These are phyloP conservation scores for Boechera divaricarpa DNA, from an alignment of 345 rosid genomes.

Conservation along the genomic window DNA sequence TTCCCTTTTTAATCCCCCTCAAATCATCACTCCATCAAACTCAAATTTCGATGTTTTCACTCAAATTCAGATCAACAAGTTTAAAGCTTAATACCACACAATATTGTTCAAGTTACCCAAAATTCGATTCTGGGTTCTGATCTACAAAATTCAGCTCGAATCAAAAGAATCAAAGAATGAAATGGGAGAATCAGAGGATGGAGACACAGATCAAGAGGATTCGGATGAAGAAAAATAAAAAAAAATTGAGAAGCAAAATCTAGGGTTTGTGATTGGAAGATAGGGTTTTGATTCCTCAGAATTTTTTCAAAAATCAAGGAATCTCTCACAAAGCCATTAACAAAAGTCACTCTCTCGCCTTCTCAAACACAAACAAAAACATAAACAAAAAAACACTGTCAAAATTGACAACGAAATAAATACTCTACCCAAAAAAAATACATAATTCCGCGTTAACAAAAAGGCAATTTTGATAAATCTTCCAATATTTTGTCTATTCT, in stretches of 20 bases:
- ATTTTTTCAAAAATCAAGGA: conserved; percentile 31
- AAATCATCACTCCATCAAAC: conserved; percentile 47
- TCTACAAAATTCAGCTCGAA: conserved; percentile 37
- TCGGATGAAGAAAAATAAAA: neutral
- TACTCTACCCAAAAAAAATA: neutral
- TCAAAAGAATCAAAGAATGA: conserved; percentile 10
- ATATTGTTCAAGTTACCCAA: conserved; percentile 17
- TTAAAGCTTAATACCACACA: conserved; percentile 24
- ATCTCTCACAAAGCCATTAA: conserved; percentile 29
- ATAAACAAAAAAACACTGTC: conserved; percentile 24
- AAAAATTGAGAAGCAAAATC: conserved; percentile 18
- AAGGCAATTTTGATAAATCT: conserved; percentile 12
- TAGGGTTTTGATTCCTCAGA: conserved; percentile 40
- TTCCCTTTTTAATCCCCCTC: conserved; percentile 23
- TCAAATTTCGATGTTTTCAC: conserved; percentile 21
- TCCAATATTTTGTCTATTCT: conserved; percentile 14
- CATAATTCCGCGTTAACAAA: conserved; percentile 32
- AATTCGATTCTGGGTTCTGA: conserved; percentile 32
- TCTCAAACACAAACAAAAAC: neutral
- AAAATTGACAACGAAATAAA: conserved; percentile 31
- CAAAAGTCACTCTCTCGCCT: conserved; percentile 34
- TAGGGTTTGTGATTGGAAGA: conserved; percentile 54
- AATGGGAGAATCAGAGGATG: conserved; percentile 5
- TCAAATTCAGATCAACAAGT: conserved; percentile 34
- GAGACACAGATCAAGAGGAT: conserved; percentile 36